Evolutionary conservation across 495 filamentous ascomycete species (phyloP), one percentile per base, ranked within the genome.

Genomic region (Monascus purpureus): DNA sequence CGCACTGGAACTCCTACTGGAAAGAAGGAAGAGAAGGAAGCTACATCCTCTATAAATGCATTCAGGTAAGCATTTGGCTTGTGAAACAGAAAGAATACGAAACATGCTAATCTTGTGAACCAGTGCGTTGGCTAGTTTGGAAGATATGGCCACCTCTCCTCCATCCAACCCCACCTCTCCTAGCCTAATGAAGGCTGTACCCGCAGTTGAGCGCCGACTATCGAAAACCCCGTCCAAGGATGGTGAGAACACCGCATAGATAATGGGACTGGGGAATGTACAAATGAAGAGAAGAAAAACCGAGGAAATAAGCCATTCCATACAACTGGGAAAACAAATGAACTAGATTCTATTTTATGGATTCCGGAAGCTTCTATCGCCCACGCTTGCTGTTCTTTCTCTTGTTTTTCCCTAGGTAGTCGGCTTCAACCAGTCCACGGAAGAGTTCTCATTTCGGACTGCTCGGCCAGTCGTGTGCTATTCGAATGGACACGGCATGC

Each of bases 1-100:
- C 77, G 90, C 42, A 90, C 80, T 38, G 80, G 77, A 44, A 94
- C 88, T 34, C 85, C 85, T 36, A 57, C 74, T 29, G 57, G 60
- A 40, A 74, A 77, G 59, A 78, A 75, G 51, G 73, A 77, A 41
- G 66, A 72, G 41, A 69, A 73, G 56, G 68, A 77, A 41, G 65
- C 77, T 29, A 63, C 74, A 23, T 70, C 79, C 22, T 75, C 79
- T 36, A 67, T 71, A 32, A 97, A 95, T 61, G 75, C 84, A 42
- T 97, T 90, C 67, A 85, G 83, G 90, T 93, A 64, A 48, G 60
- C 34, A 35, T 3, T 13, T 18, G 22, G 13, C 32, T 17, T 13
- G 3, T 17, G 4, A 43, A 23, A 22, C 5, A 5, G 20, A 22
- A 22, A 22, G 20, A 29, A 44, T 55, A 53, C 55, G 23, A 24